Base-by-base conservation (phyloP, 345 rosid species). In the Hibiscus syriacus region DNA sequence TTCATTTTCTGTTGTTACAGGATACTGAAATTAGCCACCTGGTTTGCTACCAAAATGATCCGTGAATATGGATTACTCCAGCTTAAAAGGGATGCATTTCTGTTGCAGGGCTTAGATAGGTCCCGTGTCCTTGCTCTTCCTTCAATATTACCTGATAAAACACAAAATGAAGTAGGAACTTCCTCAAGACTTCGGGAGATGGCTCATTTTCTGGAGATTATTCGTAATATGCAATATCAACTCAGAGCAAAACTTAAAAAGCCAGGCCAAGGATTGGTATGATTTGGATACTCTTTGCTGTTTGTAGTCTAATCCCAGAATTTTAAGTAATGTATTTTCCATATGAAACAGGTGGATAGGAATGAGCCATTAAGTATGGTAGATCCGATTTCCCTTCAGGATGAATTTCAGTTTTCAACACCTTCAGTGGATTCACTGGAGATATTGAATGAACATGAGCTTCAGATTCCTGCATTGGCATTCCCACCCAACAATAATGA, bases 11-110 rank as follows among this genome's bases (percentile, higher is more conserved):
- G 8, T 59, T 59, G 57, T 64, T 74, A 65, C 82, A 94, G 99
- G 90, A 88, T 94, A 77, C 95, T 94, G 64, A 82, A 80, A 50
- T 70, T 89, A 78, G 95, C 90, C 36, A 73, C 97, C 67, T 71
- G 83, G 76, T 90, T 94, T 73, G 84, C 92, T 11, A 94, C 90
- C 78, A 86, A 89, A 80, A 80, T 91, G 85, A 89, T 94, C 75
- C 87, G 81, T 57, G 82, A 78, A 48, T 87, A 80, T 82, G 96
- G 95, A 61, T 70, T 83, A 26, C 80, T 80, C 60, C 86, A 84
- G 80, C 85, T 78, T 66, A 83, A 83, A 78, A 80, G 73, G 73
- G 83, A 78, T 70, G 82, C 77, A 20, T 77, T 70, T 74, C 13
- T 66, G 60, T 66, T 78, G 41, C 79, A 76, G 55, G 80, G 80